phyloP scores from a whole-genome alignment of 208 protist genomes.

The Angomonas desouzai region DNA sequence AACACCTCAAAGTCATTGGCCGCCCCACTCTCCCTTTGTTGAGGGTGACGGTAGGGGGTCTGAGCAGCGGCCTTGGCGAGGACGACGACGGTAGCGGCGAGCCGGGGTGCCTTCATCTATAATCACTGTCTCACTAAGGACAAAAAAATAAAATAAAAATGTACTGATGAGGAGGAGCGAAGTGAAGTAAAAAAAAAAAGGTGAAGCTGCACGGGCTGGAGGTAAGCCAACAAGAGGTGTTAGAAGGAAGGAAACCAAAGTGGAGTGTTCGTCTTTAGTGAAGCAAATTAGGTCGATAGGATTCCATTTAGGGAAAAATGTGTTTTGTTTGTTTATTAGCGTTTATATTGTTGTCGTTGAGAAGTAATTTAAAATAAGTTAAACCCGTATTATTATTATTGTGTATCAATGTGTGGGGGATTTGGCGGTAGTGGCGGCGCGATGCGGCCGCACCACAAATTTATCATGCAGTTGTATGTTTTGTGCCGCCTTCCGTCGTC shows the following conservation, averaged over 20 bases:
- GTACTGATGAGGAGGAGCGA: no score
- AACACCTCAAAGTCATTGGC: slow-evolving; percentile 41
- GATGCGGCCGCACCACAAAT: slow-evolving; percentile 57
- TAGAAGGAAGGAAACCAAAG: no score
- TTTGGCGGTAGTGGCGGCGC: slow-evolving; percentile 6
- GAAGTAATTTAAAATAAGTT: no score
- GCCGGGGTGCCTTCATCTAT: slow-evolving; percentile 21
- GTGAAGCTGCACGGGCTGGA: no score
- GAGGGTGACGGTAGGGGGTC: neutral
- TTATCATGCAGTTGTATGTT: slow-evolving; percentile 44
- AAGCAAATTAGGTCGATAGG: no score
- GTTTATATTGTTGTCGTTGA: no score
- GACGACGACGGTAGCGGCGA: slow-evolving; percentile 43
- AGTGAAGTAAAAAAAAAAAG: no score
- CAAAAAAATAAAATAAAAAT: slow-evolving; percentile 8
- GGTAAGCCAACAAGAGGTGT: no score
- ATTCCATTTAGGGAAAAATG: no score
- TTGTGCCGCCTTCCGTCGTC: slow-evolving; percentile 8
- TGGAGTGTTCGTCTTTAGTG: no score
- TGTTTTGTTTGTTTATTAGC: no score
- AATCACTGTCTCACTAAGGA: neutral
- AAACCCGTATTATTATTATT: no score
- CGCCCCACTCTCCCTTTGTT: neutral
- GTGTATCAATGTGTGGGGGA: neutral
- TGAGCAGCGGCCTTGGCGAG: slow-evolving; percentile 14